phyloP scores from a whole-genome alignment of 129 eudicot species.

The Lactuca saligna region DNA sequence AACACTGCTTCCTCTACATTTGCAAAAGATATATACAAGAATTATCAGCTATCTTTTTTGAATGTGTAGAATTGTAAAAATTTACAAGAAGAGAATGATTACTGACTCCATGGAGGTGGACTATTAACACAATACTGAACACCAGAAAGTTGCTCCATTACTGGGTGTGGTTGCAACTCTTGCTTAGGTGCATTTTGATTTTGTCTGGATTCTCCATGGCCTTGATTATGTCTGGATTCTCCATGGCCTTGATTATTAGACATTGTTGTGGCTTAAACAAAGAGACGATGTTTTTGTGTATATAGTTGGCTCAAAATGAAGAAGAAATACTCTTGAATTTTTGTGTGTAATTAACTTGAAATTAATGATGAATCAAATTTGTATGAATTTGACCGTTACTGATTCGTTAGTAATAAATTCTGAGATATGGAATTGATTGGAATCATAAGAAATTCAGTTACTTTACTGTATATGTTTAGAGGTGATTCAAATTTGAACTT shows the following conservation, averaged over 20 bases:
- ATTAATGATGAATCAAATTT: constrained; percentile 19
- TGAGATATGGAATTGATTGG: constrained; percentile 30
- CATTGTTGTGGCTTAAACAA: constrained; percentile 20
- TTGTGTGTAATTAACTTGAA: not conserved
- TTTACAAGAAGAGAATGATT: not conserved
- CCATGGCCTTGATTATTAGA: constrained; percentile 10
- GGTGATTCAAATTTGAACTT: not conserved
- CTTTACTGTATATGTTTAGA: not conserved
- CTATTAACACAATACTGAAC: constrained; percentile 79
- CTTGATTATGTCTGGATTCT: constrained; percentile 19
- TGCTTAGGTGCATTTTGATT: constrained; percentile 25
- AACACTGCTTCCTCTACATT: constrained; percentile 66
- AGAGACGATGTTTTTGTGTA: not conserved
- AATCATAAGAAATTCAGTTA: constrained; percentile 1
- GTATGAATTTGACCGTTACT: constrained; percentile 22
- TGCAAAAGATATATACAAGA: not conserved
- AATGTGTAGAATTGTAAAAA: not conserved
- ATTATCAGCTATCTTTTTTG: not conserved
- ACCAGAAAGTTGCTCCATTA: constrained; percentile 56
- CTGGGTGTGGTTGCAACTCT: constrained; percentile 57
- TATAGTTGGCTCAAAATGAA: constrained; percentile 4
- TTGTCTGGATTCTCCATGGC: constrained; percentile 17
- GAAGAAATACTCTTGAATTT: not conserved
- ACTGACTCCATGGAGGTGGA: constrained; percentile 71
- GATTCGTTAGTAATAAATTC: constrained; percentile 22